phyloP scores from a whole-genome alignment of 192 early-diverging fungal species.

The Chytriomyces confervae region DNA sequence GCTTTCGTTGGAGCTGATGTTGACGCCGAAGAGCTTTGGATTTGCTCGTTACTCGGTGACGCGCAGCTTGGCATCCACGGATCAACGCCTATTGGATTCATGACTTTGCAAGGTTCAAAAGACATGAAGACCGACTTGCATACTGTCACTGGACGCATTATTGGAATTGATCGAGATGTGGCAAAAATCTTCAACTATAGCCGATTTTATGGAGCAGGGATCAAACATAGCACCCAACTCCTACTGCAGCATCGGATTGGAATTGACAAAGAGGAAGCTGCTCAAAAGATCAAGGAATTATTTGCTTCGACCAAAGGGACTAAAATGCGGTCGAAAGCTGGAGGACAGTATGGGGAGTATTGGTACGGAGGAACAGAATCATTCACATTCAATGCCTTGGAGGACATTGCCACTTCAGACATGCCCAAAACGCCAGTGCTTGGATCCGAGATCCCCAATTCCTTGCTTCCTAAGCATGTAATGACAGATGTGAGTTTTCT shows the following conservation, averaged over 20 bases:
- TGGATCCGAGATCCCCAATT: conserved; percentile 87
- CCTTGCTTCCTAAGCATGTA: conserved; percentile 59
- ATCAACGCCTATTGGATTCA: conserved; percentile 92
- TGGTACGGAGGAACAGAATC: conserved; percentile 93
- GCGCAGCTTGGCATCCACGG: conserved; percentile 93
- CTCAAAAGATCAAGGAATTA: conserved; percentile 68
- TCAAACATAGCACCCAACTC: conserved; percentile 78
- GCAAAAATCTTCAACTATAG: conserved; percentile 97
- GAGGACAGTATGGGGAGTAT: conserved; percentile 45
- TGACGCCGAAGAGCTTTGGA: conserved; percentile 97
- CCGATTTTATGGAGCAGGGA: conserved; percentile 94
- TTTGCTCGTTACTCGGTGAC: conserved; percentile 91
- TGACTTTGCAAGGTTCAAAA: conserved; percentile 97
- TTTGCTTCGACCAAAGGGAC: conserved; percentile 86
- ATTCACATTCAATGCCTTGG: conserved; percentile 93
- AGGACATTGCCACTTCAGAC: conserved; percentile 73
- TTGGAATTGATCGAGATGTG: conserved; percentile 84
- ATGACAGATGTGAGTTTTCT: conserved; percentile 45
- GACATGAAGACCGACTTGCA: conserved; percentile 87
- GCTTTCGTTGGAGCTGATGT: conserved; percentile 96
- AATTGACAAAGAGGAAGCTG: conserved; percentile 69
- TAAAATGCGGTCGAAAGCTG: conserved; percentile 44
- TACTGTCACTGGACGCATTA: conserved; percentile 85
- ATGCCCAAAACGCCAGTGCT: conserved; percentile 86
- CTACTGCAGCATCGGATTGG: conserved; percentile 80